phyloP scores from a whole-genome alignment of 805 yeast genomes.

The Ogataea ganodermae region DNA sequence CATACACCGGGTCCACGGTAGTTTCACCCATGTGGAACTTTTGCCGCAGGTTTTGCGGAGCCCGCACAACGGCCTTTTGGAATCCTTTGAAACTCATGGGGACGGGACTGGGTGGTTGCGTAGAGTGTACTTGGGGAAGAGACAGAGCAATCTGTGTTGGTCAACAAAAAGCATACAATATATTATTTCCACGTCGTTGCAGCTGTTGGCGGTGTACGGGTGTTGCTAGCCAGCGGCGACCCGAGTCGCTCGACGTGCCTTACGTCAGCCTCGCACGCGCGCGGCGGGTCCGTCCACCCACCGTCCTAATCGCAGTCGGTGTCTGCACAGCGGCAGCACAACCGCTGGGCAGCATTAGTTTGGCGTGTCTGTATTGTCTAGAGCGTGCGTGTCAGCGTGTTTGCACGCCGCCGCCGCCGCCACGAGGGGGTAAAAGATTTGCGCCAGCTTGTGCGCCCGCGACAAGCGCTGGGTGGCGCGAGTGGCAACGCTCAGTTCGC shows the following conservation, averaged over 20 bases:
- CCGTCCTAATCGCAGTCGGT: no score
- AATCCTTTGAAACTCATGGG: conserved; percentile 89
- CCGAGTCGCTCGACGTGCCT: no score
- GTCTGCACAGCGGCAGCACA: not conserved
- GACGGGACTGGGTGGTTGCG: not conserved
- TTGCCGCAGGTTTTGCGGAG: conserved; percentile 90
- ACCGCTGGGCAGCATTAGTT: not conserved
- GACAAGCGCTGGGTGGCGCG: no score
- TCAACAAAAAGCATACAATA: not conserved
- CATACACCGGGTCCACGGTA: conserved; percentile 85
- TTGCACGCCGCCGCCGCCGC: no score
- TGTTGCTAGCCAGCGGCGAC: no score
- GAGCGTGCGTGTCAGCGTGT: no score
- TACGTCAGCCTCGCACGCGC: no score
- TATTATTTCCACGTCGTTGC: conserved; percentile 4
- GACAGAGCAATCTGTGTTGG: no score
- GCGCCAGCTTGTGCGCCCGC: no score
- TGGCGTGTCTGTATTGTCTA: no score
- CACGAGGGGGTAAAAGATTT: no score
- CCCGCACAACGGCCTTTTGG: conserved; percentile 76
- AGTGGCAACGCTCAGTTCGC: not conserved
- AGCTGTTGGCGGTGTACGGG: conserved; percentile 5
- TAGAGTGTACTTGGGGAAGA: not conserved
- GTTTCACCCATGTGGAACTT: conserved; percentile 84
- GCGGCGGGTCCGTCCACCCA: no score